Evolutionary conservation across 2,329 filamentous ascomycete genomes (phyloP), one percentile per base, ranked within the genome.

Genomic region (Esteya vermicola): DNA sequence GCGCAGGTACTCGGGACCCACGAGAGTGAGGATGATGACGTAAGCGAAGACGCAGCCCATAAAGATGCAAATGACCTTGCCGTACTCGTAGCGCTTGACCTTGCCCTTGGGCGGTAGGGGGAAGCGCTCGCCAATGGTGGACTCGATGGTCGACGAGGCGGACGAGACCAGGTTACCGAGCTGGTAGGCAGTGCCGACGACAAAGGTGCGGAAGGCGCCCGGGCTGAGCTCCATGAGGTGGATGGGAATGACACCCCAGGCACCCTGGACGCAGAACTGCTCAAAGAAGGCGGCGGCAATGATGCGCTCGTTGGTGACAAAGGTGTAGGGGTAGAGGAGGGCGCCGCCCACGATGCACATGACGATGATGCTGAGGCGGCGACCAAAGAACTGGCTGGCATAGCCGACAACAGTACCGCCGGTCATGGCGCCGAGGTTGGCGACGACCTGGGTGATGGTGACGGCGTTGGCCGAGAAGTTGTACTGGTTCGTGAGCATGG

Each of bases 1-100:
- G 26, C 60, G 54, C 39, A 72, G 51, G 43, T 70, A 62, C 57
- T 75, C 70, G 1, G 70, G 70, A 0, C 81, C 81, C 4, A 83
- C 33, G 9, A 83, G 56, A 0, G 78, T 78, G 40, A 85, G 53
- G 6, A 75, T 1, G 28, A 78, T 65, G n/a, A 72, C 63, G 44
- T 75, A 78, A 21, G 53, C 68, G 49, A 72, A 93, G 1, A 93
- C 85, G 49, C 80, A 85, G 1, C 70, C 86, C 81, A 94, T 86
- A 60, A 94, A 93, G 52, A 93, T 91, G 53, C 79, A 85, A 47
- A 93, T 89, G 9, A 93, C 85, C 50, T 78, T 78, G 30, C 84
- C 85, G 49, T 93, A 93, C 43, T 84, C 63, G 56, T 80, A 85
- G 4, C 80, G 64, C 35, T 59, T 56, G 25, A 60, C 56, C 13